A percentile compares a stretch with the other conserved stretches of the same genome.
Conservation (phyloP, 1,139 yeast species). For the Pichia sp. region DNA sequence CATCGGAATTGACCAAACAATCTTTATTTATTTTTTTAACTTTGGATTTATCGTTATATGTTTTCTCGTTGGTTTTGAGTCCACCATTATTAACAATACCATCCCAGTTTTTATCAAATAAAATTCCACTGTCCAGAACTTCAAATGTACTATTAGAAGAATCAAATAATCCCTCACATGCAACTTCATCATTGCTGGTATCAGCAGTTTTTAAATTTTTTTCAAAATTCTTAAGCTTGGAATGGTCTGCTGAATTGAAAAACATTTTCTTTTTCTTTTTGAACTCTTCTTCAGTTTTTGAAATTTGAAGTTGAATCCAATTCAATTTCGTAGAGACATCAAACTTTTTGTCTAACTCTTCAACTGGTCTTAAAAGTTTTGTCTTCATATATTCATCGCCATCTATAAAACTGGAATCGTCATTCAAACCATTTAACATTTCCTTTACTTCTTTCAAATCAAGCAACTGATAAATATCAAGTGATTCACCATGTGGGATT, state of each 20-base stretch:
- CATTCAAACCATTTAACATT: slow-evolving; percentile 18
- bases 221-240: slow-evolving; percentile 15
- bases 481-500: slow-evolving; percentile 73
- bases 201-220: slow-evolving; percentile 13
- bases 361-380: slow-evolving; percentile 24
- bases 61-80: too few relatives aligned
- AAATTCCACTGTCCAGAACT: slow-evolving; percentile 8
- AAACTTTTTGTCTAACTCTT: slow-evolving; percentile 27
- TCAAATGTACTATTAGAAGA: background rate
- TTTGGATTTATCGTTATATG: background rate
- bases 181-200: slow-evolving; percentile 17
- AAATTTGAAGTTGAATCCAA: slow-evolving; percentile 31
- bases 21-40: too few relatives aligned
- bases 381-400: slow-evolving; percentile 6
- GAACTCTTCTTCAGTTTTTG: slow-evolving; percentile 28
- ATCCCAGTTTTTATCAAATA: slow-evolving; percentile 9
- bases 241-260: slow-evolving; percentile 16
- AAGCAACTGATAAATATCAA: slow-evolving; percentile 53
- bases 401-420: slow-evolving; percentile 15
- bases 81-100: background rate
- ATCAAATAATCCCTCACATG: slow-evolving; percentile 18
- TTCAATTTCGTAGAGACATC: slow-evolving; percentile 23
- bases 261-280: slow-evolving; percentile 20
- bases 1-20: background rate
- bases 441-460: slow-evolving; percentile 29